Conservation (phyloP, 2,329 filamentous ascomycete species). For the Pseudocercospora musae region DNA sequence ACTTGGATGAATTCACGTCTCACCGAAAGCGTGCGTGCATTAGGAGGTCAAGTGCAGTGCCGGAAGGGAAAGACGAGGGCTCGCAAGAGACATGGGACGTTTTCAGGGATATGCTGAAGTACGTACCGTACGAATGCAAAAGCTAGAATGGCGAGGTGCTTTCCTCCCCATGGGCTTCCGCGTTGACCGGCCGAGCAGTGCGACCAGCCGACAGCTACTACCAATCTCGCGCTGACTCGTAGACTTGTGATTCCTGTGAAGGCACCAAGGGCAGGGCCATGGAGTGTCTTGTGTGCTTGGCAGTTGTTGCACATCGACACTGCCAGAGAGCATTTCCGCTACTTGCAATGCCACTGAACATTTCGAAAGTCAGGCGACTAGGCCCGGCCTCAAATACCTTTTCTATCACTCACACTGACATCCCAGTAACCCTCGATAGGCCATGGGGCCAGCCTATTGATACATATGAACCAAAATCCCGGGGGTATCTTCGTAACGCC, state of each 20-base stretch:
- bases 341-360: neutral
- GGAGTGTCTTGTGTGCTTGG: neutral
- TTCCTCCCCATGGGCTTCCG: neutral
- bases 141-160: neutral
- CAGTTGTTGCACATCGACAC: neutral
- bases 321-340: no score
- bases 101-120: neutral
- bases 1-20: neutral
- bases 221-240: neutral
- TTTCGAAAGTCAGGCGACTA: neutral
- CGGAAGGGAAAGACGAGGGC: neutral
- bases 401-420: neutral
- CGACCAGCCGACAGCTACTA: neutral
- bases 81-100: neutral
- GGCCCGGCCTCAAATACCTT: neutral
- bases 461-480: neutral
- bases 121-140: neutral
- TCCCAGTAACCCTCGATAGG: neutral
- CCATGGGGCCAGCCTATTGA: neutral
- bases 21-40: neutral
- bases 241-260: neutral
- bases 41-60: neutral
- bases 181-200: neutral
- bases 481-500: constrained; percentile 7
- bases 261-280: no score